Evolutionary conservation across 768 basidiomycete species (phyloP).

Genomic region (Naganishia vaughanmartiniae): DNA sequence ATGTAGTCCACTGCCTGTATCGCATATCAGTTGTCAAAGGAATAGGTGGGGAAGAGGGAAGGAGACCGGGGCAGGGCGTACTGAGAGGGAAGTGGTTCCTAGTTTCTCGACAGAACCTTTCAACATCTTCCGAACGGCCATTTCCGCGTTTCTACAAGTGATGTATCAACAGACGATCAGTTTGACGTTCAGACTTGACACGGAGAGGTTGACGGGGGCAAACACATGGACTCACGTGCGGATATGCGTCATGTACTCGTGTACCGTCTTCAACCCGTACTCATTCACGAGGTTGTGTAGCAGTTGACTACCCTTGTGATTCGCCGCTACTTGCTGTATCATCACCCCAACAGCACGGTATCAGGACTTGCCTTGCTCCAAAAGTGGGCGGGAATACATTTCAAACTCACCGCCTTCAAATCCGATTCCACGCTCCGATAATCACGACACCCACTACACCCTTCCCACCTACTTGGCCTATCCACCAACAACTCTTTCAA

Average conservation of each 20-base stretch:
- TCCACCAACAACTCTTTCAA: slow-evolving; percentile 77
- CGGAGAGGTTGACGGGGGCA: too few species aligned
- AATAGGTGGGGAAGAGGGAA: slow-evolving; percentile 53
- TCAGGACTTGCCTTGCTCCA: too few species aligned
- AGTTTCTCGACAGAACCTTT: slow-evolving; percentile 60
- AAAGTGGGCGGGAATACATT: too few species aligned
- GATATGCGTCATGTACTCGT: slow-evolving; percentile 80
- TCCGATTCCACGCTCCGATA: slow-evolving; percentile 88
- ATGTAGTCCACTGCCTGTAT: slow-evolving; percentile 68
- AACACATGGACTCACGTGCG: slow-evolving; percentile 20
- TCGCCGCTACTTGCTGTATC: slow-evolving; percentile 52
- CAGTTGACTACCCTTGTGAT: slow-evolving; percentile 83
- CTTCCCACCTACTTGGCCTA: slow-evolving; percentile 39
- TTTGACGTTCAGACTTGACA: background rate
- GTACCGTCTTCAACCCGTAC: slow-evolving; percentile 79
- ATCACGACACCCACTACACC: slow-evolving; percentile 57
- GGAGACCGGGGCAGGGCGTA: background rate
- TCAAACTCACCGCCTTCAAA: slow-evolving; percentile 69
- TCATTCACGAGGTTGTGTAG: slow-evolving; percentile 82
- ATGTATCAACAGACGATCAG: background rate
- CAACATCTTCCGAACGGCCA: slow-evolving; percentile 77
- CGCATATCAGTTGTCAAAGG: slow-evolving; percentile 47
- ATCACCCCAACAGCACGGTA: background rate
- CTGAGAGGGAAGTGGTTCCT: slow-evolving; percentile 17
- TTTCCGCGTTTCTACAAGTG: slow-evolving; percentile 78